These are phyloP conservation scores for Tricholoma sp. DNA, from an alignment of 768 basidiomycete species.

Conservation along the genomic window DNA sequence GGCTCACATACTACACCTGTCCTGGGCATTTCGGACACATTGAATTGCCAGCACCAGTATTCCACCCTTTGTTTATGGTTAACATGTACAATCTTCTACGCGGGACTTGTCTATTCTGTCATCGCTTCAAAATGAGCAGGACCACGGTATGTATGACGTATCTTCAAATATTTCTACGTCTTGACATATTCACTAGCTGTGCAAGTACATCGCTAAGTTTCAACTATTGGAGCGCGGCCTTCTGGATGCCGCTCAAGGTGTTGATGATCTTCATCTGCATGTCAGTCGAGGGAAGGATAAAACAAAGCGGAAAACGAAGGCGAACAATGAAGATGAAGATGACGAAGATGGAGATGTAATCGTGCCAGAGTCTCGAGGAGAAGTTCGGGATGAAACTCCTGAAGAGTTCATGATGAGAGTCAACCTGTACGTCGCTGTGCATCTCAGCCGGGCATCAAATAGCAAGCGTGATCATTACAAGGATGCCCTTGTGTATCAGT, in stretches of 20 bases:
- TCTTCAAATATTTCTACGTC: neutral
- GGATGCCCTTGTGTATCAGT: constrained; percentile 81
- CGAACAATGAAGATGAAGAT: constrained; percentile 21
- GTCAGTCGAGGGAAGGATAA: constrained; percentile 26
- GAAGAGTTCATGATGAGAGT: constrained; percentile 60
- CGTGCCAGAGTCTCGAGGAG: constrained; percentile 35
- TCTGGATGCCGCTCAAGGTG: constrained; percentile 68
- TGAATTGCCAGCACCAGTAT: constrained; percentile 91
- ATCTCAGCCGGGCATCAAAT: constrained; percentile 39
- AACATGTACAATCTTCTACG: constrained; percentile 87
- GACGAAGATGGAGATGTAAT: constrained; percentile 37
- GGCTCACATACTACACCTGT: constrained; percentile 88
- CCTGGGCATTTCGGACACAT: constrained; percentile 99
- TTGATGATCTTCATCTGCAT: constrained; percentile 63
- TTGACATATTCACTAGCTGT: constrained; percentile 42
- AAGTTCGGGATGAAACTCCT: constrained; percentile 48
- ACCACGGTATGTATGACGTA: constrained; percentile 46
- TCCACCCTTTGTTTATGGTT: constrained; percentile 93
- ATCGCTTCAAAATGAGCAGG: constrained; percentile 78
- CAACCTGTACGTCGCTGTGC: constrained; percentile 61
- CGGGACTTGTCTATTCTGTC: constrained; percentile 90
- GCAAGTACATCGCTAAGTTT: constrained; percentile 83
- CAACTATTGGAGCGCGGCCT: constrained; percentile 87
- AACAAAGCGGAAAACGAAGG: constrained; percentile 5
- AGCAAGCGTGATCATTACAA: constrained; percentile 84